Evolutionary conservation across 1,284 basidiomycete genomes (phyloP).

Genomic region (Golubevia sp.): DNA sequence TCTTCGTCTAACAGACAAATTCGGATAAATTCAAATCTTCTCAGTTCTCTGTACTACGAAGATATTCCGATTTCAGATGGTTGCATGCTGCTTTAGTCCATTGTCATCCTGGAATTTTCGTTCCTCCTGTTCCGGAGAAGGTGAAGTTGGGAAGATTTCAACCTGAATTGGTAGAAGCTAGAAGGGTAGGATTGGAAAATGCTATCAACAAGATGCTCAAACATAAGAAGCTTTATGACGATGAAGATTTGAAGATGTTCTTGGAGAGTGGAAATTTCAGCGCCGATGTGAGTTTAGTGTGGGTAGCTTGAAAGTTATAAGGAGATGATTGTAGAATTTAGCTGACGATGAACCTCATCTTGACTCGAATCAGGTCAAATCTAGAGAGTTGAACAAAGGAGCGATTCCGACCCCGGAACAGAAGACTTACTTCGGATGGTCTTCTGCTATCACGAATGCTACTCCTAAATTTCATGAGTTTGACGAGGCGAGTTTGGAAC

Average conservation of each 20-base stretch:
- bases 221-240: conserved; percentile 42
- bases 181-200: conserved; percentile 47
- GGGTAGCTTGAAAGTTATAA: no score
- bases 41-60: conserved; percentile 42
- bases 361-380: conserved; percentile 24
- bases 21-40: conserved; percentile 19
- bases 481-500: conserved; percentile 40
- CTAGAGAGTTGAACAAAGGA: conserved; percentile 44
- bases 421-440: conserved; percentile 56
- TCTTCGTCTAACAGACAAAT: conserved; percentile 16
- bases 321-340: no score
- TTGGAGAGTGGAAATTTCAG: conserved; percentile 46
- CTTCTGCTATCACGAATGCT: conserved; percentile 19
- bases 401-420: conserved; percentile 55
- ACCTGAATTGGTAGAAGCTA: conserved; percentile 52
- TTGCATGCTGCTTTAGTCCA: conserved; percentile 54
- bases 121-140: conserved; percentile 59
- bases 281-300: conserved; percentile 26
- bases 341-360: no score
- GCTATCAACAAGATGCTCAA: conserved; percentile 56
- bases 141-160: conserved; percentile 54
- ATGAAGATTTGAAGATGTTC: conserved; percentile 53
- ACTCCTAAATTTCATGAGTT: conserved; percentile 43
- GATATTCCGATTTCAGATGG: conserved; percentile 59
- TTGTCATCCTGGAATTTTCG: conserved; percentile 56